phyloP scores from a whole-genome alignment of 2,329 filamentous ascomycete genomes.

The Shiraia sp. region DNA sequence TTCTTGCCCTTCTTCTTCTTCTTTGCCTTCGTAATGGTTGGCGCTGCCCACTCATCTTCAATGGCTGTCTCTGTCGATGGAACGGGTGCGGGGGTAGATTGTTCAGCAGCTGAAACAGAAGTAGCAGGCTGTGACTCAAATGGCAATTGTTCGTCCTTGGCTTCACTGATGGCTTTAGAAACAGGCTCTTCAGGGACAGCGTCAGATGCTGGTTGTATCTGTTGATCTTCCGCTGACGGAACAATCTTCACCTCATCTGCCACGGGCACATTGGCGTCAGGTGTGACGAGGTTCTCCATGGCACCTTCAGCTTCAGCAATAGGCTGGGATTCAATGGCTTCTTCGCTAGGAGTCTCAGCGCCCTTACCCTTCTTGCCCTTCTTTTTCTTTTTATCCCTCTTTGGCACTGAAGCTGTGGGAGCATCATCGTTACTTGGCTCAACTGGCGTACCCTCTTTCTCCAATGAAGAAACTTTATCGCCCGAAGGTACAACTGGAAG shows the following conservation, averaged over 20 bases:
- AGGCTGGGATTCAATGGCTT: background rate
- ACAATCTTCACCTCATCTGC: background rate
- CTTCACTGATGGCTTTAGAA: background rate
- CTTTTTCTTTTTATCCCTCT: constrained; percentile 27
- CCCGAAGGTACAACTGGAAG: no score
- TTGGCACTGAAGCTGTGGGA: constrained; percentile 9
- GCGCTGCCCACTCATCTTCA: background rate
- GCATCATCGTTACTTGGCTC: constrained; percentile 6
- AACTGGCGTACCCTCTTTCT: background rate
- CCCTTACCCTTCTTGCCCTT: constrained; percentile 25
- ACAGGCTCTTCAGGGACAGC: background rate
- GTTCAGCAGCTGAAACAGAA: background rate
- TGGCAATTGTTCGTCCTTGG: background rate
- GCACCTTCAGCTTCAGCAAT: background rate
- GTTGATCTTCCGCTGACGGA: background rate
- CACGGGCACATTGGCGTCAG: background rate
- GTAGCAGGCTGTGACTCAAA: background rate
- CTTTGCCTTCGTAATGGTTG: constrained; percentile 24
- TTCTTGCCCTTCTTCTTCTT: constrained; percentile 34
- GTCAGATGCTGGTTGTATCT: background rate
- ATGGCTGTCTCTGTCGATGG: background rate
- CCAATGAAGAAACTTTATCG: no score
- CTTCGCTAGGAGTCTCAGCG: constrained; percentile 11
- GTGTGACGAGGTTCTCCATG: no score
- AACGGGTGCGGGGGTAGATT: background rate